Percentiles rank a stretch among this genome's conserved stretches.
phyloP scores from a whole-genome alignment of 2,329 filamentous ascomycete species.

The Graphilbum fragrans region DNA sequence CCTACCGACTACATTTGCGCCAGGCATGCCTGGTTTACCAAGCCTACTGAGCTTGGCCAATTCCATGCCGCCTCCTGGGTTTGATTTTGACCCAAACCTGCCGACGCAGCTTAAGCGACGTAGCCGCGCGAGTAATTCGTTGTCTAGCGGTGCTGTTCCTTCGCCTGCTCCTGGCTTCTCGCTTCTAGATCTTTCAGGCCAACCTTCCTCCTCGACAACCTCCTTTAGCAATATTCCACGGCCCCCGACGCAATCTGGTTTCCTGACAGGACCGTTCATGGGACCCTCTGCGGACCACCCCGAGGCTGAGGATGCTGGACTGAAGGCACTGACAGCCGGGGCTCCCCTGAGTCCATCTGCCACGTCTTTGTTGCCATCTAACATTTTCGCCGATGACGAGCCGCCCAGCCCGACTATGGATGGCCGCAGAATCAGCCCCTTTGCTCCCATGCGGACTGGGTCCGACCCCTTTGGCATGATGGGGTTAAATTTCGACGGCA shows the following conservation, averaged over 20 bases:
- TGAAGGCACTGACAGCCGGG: conserved; percentile 46
- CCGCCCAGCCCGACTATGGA: conserved; percentile 28
- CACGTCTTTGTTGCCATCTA: conserved; percentile 59
- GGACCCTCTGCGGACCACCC: conserved; percentile 29
- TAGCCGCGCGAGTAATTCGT: conserved; percentile 34
- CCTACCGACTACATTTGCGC: neutral
- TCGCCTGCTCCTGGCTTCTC: conserved; percentile 27
- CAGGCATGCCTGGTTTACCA: neutral
- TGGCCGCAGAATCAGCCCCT: conserved; percentile 21
- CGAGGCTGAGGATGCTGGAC: conserved; percentile 47
- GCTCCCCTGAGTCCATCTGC: conserved; percentile 70
- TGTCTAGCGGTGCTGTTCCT: conserved; percentile 27
- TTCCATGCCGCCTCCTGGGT: conserved; percentile 17
- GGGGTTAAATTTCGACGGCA: neutral
- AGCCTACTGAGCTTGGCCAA: neutral
- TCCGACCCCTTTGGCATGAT: conserved; percentile 12
- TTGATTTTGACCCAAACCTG: conserved; percentile 32
- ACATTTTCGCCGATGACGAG: conserved; percentile 47
- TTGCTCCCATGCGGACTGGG: too few relatives aligned
- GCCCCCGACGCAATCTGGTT: conserved; percentile 28
- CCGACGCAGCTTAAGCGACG: conserved; percentile 31
- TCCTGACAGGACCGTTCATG: conserved; percentile 41
- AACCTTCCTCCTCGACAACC: conserved; percentile 17
- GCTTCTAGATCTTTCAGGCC: conserved; percentile 20
- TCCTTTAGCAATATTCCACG: conserved; percentile 13